Evolutionary conservation across 352 stramenopile genomes (phyloP), one percentile per base, ranked within the genome.

Genomic region (Pythium pectinolyticum): DNA sequence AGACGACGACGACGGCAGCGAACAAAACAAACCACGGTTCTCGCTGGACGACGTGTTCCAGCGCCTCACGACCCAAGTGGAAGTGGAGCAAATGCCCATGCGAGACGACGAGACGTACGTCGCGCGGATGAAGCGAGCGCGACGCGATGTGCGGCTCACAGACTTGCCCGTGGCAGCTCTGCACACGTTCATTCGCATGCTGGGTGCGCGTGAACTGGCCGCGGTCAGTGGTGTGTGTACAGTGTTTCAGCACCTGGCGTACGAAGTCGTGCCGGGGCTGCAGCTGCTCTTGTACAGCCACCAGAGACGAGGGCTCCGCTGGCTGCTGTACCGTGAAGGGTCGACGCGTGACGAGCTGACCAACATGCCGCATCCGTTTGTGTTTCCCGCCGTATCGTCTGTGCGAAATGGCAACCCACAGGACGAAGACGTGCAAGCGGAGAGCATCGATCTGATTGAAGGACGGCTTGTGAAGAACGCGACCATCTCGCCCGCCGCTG

Each of bases 231-330:
- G 64, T 3, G 81, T 90, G 3, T 92, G 82, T 66, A 86, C 80
- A 7, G 61, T 88, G 57, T 92, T 93, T 27, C 84, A 92, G 70
- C 76, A 93, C 55, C 66, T 95, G 54, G 68, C 86, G 39, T 95
- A 95, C 63, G 86, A 93, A 66, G 84, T 91, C 39, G 86, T 91
- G 11, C 86, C 84, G 20, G 82, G 84, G 4, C 63, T 95, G 8
- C 81, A 89, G 31, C 66, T 95, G 28, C 62, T 82, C 14, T 70
- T 95, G 5, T 95, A 84, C 52, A 79, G 77, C 27, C 86, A 95
- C 63, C 86, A 95, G 35, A 72, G 74, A 14, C 78, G 80, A 66
- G 84, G 74, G 1, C 69, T 95, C 20, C 91, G 92, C 48, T 95
- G 85, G 81, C 83, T 95, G 63, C 58, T 93, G 34, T 79, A 80